Base-by-base conservation (phyloP, 805 yeast genomes). In the Lipomyces yamanashiensis region DNA sequence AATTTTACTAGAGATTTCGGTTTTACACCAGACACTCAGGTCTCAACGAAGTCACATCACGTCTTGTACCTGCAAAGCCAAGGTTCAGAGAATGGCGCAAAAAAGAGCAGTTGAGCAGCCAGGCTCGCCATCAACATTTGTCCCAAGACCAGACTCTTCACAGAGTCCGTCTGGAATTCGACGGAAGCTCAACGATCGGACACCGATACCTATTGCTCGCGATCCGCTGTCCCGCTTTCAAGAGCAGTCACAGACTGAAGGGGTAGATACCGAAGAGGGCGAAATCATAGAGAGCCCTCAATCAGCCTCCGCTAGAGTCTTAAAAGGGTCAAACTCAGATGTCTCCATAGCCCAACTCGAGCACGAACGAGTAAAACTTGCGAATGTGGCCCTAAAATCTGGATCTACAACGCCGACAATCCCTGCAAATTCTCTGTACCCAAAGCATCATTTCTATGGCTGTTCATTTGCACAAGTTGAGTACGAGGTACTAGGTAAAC, bases 401-500 rank as follows among this genome's bases (percentile, higher is more conserved):
- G 57, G 57, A 9, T 23, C 39, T 15, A 15, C 47, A 12, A 53
- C 57, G 4, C 57, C 57, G 7, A 53, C 17, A 7, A 15, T 37
- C 41, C 13, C 23, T 8, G 15, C 48, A 9, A 12, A 34, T 6
- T 44, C 59, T 34, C 7, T n/a, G 4, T 41, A 9, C 10, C 40
- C 49, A 17, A 54, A 60, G 21, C 67, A 58, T 39, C 52, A 50
- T 54, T 73, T 67, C 50, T 59, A 66, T 40, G 80, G 80, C 2
- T 78, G 80, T 68, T 72, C 79, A 44, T 61, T 69, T 47, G 69
- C 77, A 43, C 67, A 66, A 40, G 64, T 69, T 17, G 74, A 70
- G 39, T 79, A 80, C 63, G 66, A 67, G n/a, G 59, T 75, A 40
- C 69, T 72, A 41, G 77, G 74, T 6, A 77, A 77, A 71, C 79